phyloP scores from a whole-genome alignment of 176 grass and related monocot species.

The Musa schizocarpa region DNA sequence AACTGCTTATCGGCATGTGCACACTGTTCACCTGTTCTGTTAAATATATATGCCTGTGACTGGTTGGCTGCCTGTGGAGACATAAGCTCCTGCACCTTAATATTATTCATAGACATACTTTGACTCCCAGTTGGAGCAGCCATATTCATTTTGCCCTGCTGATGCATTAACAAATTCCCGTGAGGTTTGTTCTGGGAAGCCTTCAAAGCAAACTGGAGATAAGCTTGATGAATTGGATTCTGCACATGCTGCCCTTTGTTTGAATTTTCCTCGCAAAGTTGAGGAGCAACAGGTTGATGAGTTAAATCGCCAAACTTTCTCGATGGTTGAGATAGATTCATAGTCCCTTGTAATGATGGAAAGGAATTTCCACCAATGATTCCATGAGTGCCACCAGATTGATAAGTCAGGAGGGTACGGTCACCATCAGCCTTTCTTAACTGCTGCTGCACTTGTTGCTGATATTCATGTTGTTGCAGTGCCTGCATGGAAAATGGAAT shows the following conservation, averaged over 20 bases:
- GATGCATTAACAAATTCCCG: slow-evolving; percentile 50
- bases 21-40: slow-evolving; percentile 39
- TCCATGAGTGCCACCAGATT: slow-evolving; percentile 28
- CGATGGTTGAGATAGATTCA: slow-evolving; percentile 31
- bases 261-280: slow-evolving; percentile 27
- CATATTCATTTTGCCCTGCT: slow-evolving; percentile 58
- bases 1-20: slow-evolving; percentile 41
- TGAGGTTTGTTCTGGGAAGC: slow-evolving; percentile 57
- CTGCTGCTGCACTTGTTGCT: slow-evolving; percentile 36
- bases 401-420: slow-evolving; percentile 21
- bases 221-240: slow-evolving; percentile 59
- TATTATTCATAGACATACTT: slow-evolving; percentile 38
- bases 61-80: slow-evolving; percentile 38
- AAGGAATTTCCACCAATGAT: slow-evolving; percentile 40
- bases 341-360: slow-evolving; percentile 26
- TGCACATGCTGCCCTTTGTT: slow-evolving; percentile 22
- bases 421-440: slow-evolving; percentile 18
- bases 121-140: slow-evolving; percentile 38
- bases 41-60: slow-evolving; percentile 29
- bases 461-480: slow-evolving; percentile 14
- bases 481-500: neutral
- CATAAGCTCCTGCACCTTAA: slow-evolving; percentile 77
- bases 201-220: slow-evolving; percentile 60
- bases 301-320: slow-evolving; percentile 25
- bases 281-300: slow-evolving; percentile 23